These are phyloP conservation scores for Quercus gilva DNA, from an alignment of 306 rosid species.

Conservation along the genomic window DNA sequence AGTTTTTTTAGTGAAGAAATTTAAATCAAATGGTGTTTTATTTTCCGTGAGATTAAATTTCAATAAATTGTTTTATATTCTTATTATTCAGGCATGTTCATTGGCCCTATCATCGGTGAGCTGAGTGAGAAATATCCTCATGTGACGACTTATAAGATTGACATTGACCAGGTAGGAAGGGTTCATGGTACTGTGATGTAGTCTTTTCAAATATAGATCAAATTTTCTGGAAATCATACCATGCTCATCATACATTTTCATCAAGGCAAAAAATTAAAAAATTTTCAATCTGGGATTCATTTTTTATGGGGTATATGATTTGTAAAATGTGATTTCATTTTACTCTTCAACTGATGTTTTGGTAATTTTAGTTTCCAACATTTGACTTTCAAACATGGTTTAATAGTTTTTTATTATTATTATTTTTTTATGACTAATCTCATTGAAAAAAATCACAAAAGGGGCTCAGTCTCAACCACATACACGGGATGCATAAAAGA, in stretches of 20 bases:
- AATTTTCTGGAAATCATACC: neutral
- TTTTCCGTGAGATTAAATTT: neutral
- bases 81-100: constrained; percentile 62
- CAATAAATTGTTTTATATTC: neutral
- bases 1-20: neutral
- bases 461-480: too few species aligned
- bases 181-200: constrained; percentile 2
- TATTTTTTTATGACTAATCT: neutral
- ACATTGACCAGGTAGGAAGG: constrained; percentile 70
- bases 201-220: neutral
- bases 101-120: constrained; percentile 60
- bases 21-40: neutral
- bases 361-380: neutral
- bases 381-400: neutral
- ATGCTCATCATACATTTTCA: neutral
- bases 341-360: neutral
- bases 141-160: constrained; percentile 75
- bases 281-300: neutral
- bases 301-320: neutral
- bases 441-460: too few species aligned
- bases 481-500: too few species aligned
- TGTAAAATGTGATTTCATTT: neutral
- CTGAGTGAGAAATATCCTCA: constrained; percentile 66
- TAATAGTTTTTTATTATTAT: neutral
- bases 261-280: neutral